Base-by-base conservation (phyloP, 2,329 filamentous ascomycete species). In the Monilinia polystroma region DNA sequence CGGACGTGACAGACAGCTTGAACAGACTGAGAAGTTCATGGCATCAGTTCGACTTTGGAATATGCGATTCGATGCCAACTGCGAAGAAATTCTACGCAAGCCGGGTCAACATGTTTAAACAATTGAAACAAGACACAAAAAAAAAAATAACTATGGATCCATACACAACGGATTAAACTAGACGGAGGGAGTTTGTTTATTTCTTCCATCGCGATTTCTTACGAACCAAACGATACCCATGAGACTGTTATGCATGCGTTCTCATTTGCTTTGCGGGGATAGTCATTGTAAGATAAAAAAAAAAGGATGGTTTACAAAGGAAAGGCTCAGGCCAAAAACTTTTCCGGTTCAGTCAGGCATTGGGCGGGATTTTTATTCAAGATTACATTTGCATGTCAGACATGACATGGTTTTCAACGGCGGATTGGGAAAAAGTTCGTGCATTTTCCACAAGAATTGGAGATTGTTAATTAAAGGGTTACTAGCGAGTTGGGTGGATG, bases 1-100 rank as follows among this genome's bases (percentile, higher is more conserved):
- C 74, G 94, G 93, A 71, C 89, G 90, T 70, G 94, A 98, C 76
- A 87, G 93, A 70, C 91, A 97, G 80, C 84, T 97, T 66, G 89
- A 93, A 78, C 89, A 89, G 79, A 97, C 94, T 2, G 92, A 97
- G 82, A 91, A 90, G 79, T 87, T 97, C 79, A 98, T 98, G 92
- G 88, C 91, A 10, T 73, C 72, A 4, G 73, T 74, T n/a, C 70
- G 73, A 26, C 67, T 75, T 6, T 99, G 94, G 92, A 93, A 91
- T 78, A 87, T 96, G 80, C 90, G 94, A 57, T 99, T 97, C 79
- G 93, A 97, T 75, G 92, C 91, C 78, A 97, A 98, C 83, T 97
- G 93, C 80, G 92, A 96, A 75, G 91, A 94, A 38, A 94, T 98
- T 73, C 82, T 98, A 68, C 80, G 80, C 72, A 82, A 83, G 74